phyloP scores from a whole-genome alignment of 2,329 filamentous ascomycete species.

The Aspergillus fumigatiaffinis region DNA sequence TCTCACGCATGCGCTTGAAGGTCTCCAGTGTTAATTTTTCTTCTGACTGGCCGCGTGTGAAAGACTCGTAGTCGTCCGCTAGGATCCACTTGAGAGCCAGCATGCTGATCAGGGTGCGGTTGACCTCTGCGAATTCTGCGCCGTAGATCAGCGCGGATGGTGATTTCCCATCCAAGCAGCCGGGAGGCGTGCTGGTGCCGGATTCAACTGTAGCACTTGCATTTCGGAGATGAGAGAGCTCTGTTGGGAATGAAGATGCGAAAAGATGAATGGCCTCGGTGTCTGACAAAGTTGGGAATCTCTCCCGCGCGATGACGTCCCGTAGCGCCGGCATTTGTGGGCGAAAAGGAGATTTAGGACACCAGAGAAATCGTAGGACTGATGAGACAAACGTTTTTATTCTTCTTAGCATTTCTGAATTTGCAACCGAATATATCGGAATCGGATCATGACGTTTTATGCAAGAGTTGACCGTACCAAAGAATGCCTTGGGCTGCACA shows the following conservation, averaged over 20 bases:
- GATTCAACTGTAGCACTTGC: constrained; percentile 7
- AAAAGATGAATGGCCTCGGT: neutral
- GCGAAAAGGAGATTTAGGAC: neutral
- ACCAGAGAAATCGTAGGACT: neutral
- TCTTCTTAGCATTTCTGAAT: neutral
- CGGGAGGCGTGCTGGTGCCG: neutral
- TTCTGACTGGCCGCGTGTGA: constrained; percentile 25
- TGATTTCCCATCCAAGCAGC: neutral
- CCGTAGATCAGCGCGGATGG: constrained; percentile 8
- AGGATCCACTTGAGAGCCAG: constrained; percentile 36
- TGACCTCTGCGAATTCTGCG: constrained; percentile 34
- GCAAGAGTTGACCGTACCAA: neutral
- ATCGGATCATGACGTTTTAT: neutral
- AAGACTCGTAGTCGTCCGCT: constrained; percentile 30
- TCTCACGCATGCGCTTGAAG: constrained; percentile 26
- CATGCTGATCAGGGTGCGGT: constrained; percentile 37
- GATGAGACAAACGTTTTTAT: neutral
- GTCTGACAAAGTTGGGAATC: neutral
- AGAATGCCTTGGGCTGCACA: neutral
- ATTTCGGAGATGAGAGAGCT: constrained; percentile 4
- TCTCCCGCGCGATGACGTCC: neutral
- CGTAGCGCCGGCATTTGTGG: neutral
- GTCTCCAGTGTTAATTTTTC: constrained; percentile 21
- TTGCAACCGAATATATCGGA: neutral
- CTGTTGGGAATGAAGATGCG: neutral